Base-by-base conservation (phyloP, 169 alveolate species). In the Perkinsus chesapeaki region DNA sequence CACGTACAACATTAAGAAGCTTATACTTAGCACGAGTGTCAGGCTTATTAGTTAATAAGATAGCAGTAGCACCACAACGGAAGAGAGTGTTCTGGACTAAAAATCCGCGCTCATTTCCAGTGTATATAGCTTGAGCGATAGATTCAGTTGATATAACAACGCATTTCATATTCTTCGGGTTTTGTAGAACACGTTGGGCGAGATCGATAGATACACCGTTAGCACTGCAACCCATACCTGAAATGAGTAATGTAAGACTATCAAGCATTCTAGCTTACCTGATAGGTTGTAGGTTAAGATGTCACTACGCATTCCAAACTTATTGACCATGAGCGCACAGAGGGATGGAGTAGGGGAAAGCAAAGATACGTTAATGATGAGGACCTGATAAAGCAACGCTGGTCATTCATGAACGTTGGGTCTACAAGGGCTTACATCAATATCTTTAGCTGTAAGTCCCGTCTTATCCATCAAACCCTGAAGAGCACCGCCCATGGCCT, bases 211-310 rank as follows among this genome's bases (percentile, higher is more conserved):
- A 39, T 47, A 91, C 60, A 37, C 47, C 93, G 7, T 37, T 37
- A 20, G 93, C 93, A 31, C 47, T n/a, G 93, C 93, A 91, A 7
- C 93, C 93, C 93, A 91, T 91, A 48, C 93, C 93, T 60, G 82
- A 60, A 20, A 16, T 0, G 31, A 60, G 27, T 1, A 60, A 9
- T 12, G 31, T 34, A 60, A 16, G 37, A 16, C 36, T 23, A 34
- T 60, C 3, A 7, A 34, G 12, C 82, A 7, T 20, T 1, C 82
- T 5, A 20, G 31, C 82, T 34, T 60, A 60, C 82, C 82, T 0
- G 82, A 47, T 27, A 91, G 93, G 39, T 91, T 91, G 73, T 39
- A 91, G 93, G 47, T 39, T 31, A 27, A 12, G 9, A 91, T 39
- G 31, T 91, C 93, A 31, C 37, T 60, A 5, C 73, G 73, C 73